phyloP scores from a whole-genome alignment of 148 eudicot genomes.

The Agrostemma githago region DNA sequence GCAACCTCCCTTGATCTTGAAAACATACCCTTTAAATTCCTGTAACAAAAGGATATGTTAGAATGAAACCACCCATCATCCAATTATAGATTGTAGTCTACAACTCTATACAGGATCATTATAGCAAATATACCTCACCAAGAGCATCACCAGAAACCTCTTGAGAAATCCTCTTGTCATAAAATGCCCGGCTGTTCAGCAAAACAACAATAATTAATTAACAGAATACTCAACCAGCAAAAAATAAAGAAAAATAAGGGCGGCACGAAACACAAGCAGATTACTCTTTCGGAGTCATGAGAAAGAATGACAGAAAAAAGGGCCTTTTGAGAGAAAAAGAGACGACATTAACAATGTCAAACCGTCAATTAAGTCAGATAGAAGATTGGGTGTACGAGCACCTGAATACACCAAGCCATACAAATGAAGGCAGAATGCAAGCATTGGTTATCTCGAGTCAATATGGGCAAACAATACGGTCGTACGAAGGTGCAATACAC shows the following conservation, averaged over 20 bases:
- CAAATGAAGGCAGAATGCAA: slow-evolving; percentile 18
- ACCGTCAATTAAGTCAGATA: neutral
- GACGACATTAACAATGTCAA: neutral
- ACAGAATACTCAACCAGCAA: neutral
- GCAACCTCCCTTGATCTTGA: slow-evolving; percentile 73
- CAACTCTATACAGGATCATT: too few species aligned
- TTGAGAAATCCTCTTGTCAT: slow-evolving; percentile 75
- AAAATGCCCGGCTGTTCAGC: slow-evolving; percentile 50
- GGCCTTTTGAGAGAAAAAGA: too few species aligned
- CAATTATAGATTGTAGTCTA: neutral
- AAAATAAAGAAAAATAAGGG: too few species aligned
- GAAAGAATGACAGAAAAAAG: too few species aligned
- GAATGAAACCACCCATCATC: neutral
- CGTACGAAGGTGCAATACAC: slow-evolving; percentile 2
- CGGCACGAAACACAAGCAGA: too few species aligned
- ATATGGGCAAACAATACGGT: slow-evolving; percentile 23
- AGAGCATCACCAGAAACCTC: slow-evolving; percentile 67
- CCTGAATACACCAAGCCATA: slow-evolving; percentile 31
- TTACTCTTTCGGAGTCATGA: too few species aligned
- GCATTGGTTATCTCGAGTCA: slow-evolving; percentile 25
- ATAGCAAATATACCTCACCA: slow-evolving; percentile 42
- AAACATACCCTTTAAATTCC: slow-evolving; percentile 70
- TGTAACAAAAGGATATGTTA: neutral
- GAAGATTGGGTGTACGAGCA: slow-evolving; percentile 19
- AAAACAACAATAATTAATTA: slow-evolving; percentile 1